Conservation (phyloP, 2,329 filamentous ascomycete species). For the Fusarium pseudonygamai region DNA sequence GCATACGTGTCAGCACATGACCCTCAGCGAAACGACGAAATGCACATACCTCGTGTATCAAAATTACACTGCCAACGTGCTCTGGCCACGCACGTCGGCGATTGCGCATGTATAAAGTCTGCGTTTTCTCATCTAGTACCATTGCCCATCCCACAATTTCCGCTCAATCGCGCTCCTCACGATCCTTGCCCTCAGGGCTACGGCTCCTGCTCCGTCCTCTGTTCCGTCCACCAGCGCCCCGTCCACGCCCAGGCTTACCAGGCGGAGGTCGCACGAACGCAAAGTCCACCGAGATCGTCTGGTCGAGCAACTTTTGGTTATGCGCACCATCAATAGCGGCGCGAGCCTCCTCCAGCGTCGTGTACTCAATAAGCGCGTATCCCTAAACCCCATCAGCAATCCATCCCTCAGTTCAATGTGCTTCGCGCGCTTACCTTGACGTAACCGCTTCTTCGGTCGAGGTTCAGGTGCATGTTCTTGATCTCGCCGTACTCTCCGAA, state of each 20-base stretch:
- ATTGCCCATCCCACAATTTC: neutral
- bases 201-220: conserved; percentile 60
- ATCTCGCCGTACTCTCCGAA: conserved; percentile 89
- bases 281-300: conserved; percentile 84
- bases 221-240: conserved; percentile 52
- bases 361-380: conserved; percentile 86
- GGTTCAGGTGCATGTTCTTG: conserved; percentile 85
- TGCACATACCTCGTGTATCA: conserved; percentile 40
- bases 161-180: conserved; percentile 46
- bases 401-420: neutral
- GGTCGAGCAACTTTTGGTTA: conserved; percentile 79
- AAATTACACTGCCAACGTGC: conserved; percentile 45
- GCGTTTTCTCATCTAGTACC: neutral
- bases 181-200: conserved; percentile 56
- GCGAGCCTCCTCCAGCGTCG: conserved; percentile 79
- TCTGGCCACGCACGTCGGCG: conserved; percentile 41
- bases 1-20: neutral
- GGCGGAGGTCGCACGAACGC: conserved; percentile 85
- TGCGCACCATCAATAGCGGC: conserved; percentile 86
- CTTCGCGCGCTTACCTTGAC: conserved; percentile 71
- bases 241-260: conserved; percentile 54
- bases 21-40: neutral
- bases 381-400: conserved; percentile 60
- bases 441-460: conserved; percentile 84
- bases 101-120: neutral